Conservation (phyloP, 257 asterid species). For the Lycium ferocissimum region DNA sequence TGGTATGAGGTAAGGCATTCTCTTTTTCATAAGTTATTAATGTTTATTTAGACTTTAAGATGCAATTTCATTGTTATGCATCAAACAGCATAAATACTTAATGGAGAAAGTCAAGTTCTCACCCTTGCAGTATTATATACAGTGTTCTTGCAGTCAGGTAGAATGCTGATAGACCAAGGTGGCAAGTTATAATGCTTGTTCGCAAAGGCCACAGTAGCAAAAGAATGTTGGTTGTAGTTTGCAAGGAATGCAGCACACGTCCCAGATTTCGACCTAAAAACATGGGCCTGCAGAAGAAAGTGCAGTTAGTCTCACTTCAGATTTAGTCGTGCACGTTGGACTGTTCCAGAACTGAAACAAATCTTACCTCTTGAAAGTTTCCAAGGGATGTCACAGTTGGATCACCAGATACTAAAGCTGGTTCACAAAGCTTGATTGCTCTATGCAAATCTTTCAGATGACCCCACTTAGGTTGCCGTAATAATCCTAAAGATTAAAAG, state of each 20-base stretch:
- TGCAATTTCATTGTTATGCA: not conserved
- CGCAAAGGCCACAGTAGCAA: slow-evolving; percentile 74
- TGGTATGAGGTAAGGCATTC: not conserved
- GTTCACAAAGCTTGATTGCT: slow-evolving; percentile 97
- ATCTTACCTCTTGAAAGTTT: slow-evolving; percentile 85
- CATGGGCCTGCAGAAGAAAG: slow-evolving; percentile 71
- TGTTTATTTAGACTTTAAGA: not conserved
- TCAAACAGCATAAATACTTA: not conserved
- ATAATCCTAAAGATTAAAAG: slow-evolving; percentile 53
- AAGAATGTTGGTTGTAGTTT: slow-evolving; percentile 72
- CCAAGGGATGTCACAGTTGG: slow-evolving; percentile 83
- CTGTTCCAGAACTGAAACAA: slow-evolving; percentile 21
- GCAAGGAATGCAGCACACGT: slow-evolving; percentile 95
- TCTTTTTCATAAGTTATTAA: not conserved
- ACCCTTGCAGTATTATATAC: slow-evolving; percentile 98
- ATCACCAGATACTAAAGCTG: slow-evolving; percentile 79
- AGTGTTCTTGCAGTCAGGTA: slow-evolving; percentile 94
- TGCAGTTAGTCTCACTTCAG: slow-evolving; percentile 20
- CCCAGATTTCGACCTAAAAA: slow-evolving; percentile 71
- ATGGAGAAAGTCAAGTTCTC: slow-evolving; percentile 37
- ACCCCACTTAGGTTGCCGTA: slow-evolving; percentile 97
- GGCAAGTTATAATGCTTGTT: slow-evolving; percentile 83
- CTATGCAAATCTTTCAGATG: slow-evolving; percentile 96
- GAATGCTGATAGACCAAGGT: slow-evolving; percentile 99
- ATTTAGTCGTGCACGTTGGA: not conserved